Base-by-base conservation (phyloP, 2,329 filamentous ascomycete genomes). In the Phoma sp. region DNA sequence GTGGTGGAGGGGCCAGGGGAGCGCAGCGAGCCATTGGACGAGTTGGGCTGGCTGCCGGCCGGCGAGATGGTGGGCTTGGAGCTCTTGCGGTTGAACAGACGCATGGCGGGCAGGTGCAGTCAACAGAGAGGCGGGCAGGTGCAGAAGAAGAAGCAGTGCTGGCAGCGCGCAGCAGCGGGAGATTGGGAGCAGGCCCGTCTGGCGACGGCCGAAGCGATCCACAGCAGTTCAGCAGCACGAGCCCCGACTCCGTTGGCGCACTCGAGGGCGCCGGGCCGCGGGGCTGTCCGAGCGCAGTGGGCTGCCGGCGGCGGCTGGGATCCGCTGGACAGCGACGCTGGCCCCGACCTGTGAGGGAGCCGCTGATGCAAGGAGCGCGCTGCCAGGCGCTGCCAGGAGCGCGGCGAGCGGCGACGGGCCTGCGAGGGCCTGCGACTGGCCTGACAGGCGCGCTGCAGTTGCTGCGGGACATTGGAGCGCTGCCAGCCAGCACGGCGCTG, bases 81-180 rank as follows among this genome's bases (percentile, higher is more conserved):
- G 68, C 68, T 75, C 65, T 81, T 82, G 66, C 80, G 77, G 53
- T 76, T 79, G 74, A 84, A 84, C 57, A 83, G 72, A 66, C 81
- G 80, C 81, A 84, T 83, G 53, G 26, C 62, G 49, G 45, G 59
- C 59, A 48, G 47, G 36, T 25, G 47, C 47, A 47, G 51, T 14
- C 42, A 45, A 39, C 36, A 23, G 34, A 30, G 40, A 39, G 61
- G 45, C 40, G 28, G 48, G 38, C 39, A 37, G 33, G 21, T 12
- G 53, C 30, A 32, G 47, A 37, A 36, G 30, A 29, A 42, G 43
- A 23, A 49, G 48, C 38, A 42, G 47, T n/a, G 43, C 43, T 42
- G 42, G 53, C 49, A 32, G 43, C 47, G 52, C 59, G 56, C 60
- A 59, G 59, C 59, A 28, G 42, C 23, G 42, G 28, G 52, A 54